Conservation (phyloP, 306 rosid genomes). For the Malus asiatica region DNA sequence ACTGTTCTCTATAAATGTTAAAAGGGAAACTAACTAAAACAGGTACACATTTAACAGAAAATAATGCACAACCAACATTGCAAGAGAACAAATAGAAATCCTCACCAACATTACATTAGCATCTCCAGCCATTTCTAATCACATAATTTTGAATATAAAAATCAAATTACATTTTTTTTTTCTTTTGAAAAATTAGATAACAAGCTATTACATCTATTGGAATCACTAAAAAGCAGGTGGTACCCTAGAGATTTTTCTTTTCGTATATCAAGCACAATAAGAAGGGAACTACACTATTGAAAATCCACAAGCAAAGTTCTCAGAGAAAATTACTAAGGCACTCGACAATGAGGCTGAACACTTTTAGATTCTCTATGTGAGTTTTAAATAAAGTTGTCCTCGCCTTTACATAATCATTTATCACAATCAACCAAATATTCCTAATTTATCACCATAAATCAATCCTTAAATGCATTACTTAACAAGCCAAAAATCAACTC, state of each 20-base stretch:
- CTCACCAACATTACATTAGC: neutral
- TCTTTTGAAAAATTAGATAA: neutral
- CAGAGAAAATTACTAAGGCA: neutral
- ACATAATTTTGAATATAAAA: neutral
- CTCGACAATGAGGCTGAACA: neutral
- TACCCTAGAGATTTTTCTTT: neutral
- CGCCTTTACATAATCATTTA: too few species aligned
- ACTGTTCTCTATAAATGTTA: constrained; percentile 42
- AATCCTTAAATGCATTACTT: too few species aligned
- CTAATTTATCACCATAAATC: too few species aligned
- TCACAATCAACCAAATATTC: too few species aligned
- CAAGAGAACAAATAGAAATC: neutral
- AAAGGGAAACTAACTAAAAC: neutral
- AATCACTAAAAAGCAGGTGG: neutral
- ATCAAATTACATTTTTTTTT: too few species aligned
- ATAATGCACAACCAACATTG: neutral
- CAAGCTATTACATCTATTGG: too few species aligned
- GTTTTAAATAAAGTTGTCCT: too few species aligned
- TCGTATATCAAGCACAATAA: neutral
- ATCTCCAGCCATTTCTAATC: neutral
- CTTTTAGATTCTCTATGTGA: neutral
- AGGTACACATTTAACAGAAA: neutral
- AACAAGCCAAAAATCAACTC: too few species aligned
- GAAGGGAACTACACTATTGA: neutral
- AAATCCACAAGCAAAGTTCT: neutral